Base-by-base conservation (phyloP, 208 protist genomes). In the Trypanosoma melophagium region DNA sequence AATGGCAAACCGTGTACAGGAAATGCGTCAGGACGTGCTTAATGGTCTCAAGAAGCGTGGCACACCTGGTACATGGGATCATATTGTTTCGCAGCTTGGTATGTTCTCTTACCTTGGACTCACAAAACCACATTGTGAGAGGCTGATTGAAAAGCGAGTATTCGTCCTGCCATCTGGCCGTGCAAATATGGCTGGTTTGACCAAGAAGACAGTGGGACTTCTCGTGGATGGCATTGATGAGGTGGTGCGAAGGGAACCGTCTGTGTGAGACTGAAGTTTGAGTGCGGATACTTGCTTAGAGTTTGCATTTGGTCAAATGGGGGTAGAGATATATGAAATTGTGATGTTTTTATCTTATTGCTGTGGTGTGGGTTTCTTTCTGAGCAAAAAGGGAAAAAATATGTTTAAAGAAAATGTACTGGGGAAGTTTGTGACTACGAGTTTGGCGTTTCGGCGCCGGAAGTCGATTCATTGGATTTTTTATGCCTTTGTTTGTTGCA, bases 21-120 rank as follows among this genome's bases (percentile, higher is more conserved):
- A 13, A 19, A 97, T 97, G 92, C 90, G 96, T 17, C 61, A 76
- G 42, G 54, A 60, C 44, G 77, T 98, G 10, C 81, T 84, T 47
- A 67, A 95, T 19, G 84, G 84, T 49, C 86, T 99, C 38, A 66
- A 76, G 60, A 57, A 76, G 17, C 76, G 76, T 38, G 74, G 80
- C 28, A 96, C 92, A 4, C 94, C 89, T 14, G 86, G 93, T 49
- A 85, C 60, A 17, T 99, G 98, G 98, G 71, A 82, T 10, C 98
- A 99, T 77, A 90, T 99, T 38, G 84, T 91, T 42, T 79, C 84
- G 8, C 98, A 99, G 84, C 98, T 98, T 53, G 98, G 98, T 71
- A 99, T 99, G 98, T 99, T 99, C 80, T 98, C 96, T 57, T 99
- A 90, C 79, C 94, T 97, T 19, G 97, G 98, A 13, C 86, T 99